These are phyloP conservation scores for Apiospora hydei DNA, from an alignment of 2,329 filamentous ascomycete genomes.

Conservation along the genomic window DNA sequence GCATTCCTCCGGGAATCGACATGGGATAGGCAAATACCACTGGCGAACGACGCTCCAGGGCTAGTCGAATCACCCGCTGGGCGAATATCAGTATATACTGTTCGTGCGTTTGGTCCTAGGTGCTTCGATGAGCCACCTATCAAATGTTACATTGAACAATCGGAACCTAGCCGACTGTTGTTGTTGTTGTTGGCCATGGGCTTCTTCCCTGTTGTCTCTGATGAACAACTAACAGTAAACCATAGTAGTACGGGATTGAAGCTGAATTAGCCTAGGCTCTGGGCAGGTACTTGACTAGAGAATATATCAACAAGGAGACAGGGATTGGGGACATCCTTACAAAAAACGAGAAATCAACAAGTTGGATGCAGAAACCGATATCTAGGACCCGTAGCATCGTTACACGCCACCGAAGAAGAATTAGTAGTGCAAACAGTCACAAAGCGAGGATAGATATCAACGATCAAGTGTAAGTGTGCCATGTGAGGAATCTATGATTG, in stretches of 20 bases:
- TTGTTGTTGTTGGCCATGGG: not conserved
- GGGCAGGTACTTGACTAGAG: too few species aligned
- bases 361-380: too few species aligned
- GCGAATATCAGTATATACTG: not conserved
- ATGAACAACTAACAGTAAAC: too few species aligned
- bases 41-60: not conserved
- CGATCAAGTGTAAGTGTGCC: not conserved
- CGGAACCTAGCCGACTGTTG: not conserved
- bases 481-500: constrained; percentile 11
- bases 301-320: too few species aligned
- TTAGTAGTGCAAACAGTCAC: not conserved
- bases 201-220: too few species aligned
- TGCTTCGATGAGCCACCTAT: not conserved
- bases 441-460: not conserved
- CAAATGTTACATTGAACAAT: not conserved
- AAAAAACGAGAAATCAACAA: not conserved
- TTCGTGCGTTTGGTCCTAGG: not conserved
- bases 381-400: too few species aligned
- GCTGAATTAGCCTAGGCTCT: too few species aligned
- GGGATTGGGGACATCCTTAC: not conserved
- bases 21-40: not conserved
- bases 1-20: not conserved
- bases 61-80: not conserved
- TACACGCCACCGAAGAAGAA: not conserved
- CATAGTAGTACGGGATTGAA: too few species aligned